phyloP scores from a whole-genome alignment of 73 alveolate genomes.

The Paramecium octaurelia region DNA sequence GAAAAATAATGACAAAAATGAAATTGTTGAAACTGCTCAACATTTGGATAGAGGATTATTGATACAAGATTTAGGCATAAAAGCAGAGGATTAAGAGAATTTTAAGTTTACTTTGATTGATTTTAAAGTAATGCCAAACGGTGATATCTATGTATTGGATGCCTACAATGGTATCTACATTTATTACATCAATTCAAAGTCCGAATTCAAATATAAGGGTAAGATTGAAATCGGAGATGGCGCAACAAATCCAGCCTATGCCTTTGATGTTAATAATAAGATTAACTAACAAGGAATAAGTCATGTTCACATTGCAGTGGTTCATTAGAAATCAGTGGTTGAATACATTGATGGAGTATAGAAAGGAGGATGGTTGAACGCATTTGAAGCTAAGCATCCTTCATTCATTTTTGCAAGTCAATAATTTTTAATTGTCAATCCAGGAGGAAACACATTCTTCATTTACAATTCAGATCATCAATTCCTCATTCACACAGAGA shows the following conservation, averaged over 20 bases:
- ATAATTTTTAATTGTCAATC: neutral
- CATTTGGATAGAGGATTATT: conserved; percentile 30
- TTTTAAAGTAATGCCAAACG: neutral
- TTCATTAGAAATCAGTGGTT: neutral
- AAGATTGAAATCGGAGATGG: neutral
- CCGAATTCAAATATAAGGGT: neutral
- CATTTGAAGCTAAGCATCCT: neutral
- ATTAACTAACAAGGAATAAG: neutral
- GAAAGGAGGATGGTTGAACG: neutral
- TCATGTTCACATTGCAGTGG: neutral
- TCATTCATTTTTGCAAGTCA: neutral
- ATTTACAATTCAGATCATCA: neutral
- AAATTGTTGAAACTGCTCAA: neutral
- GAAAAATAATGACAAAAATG: neutral
- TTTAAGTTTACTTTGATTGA: conserved; percentile 7
- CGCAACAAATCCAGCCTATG: neutral
- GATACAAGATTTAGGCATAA: neutral
- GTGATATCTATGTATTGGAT: conserved; percentile 33
- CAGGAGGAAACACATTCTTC: neutral
- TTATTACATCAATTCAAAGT: neutral
- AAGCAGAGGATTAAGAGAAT: neutral
- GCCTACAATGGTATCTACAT: neutral
- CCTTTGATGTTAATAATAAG: neutral
- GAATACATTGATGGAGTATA: conserved; percentile 14
- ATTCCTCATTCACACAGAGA: neutral